These are phyloP conservation scores for Chalaropsis ovoidea DNA, from an alignment of 2,329 filamentous ascomycete genomes.

Conservation along the genomic window DNA sequence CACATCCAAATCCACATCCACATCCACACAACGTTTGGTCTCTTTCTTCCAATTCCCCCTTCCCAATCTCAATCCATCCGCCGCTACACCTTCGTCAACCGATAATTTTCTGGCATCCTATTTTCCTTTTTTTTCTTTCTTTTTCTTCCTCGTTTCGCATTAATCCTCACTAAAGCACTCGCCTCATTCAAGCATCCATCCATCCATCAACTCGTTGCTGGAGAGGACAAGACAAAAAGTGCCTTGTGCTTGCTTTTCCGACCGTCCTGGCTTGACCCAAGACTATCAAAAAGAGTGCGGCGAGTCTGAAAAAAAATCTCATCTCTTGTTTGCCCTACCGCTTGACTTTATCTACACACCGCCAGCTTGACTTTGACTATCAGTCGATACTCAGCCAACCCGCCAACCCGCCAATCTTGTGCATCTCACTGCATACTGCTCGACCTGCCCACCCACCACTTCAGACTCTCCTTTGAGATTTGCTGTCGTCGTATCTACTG, in stretches of 20 bases:
- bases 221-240: neutral
- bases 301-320: neutral
- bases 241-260: neutral
- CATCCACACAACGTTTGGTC: neutral
- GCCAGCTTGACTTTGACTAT: neutral
- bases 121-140: neutral
- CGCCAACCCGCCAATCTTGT: neutral
- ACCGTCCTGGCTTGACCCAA: neutral
- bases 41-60: neutral
- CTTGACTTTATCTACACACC: neutral
- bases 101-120: neutral
- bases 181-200: neutral
- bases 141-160: neutral
- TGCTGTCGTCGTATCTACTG: neutral
- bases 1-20: constrained; percentile 1
- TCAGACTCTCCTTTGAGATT: neutral
- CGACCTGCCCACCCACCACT: neutral
- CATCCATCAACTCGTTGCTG: neutral
- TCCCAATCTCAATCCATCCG: neutral
- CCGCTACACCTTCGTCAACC: neutral
- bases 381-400: neutral
- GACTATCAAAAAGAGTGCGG: neutral
- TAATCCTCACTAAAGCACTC: neutral
- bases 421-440: neutral
- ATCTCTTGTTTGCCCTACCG: neutral